Base-by-base conservation (phyloP, 306 rosid genomes). In the Cucurbita ficifolia region DNA sequence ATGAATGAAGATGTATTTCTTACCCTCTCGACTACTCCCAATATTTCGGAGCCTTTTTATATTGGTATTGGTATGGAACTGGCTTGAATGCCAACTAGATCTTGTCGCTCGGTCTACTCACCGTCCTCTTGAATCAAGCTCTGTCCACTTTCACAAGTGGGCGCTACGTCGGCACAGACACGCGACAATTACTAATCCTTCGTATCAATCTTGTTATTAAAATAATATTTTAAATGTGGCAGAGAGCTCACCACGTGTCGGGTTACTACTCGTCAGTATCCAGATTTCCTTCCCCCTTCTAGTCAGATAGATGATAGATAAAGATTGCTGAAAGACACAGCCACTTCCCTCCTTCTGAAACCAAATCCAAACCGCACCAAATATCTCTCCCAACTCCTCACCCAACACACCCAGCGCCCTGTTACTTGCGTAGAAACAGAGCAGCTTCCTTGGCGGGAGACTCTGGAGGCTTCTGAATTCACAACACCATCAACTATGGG, bases 401-500 rank as follows among this genome's bases (percentile, higher is more conserved):
- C 17, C 51, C 13, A 11, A 48, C 51, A 4, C 51, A 48, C 51
- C 33, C 33, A 29, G 33, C 3, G 2, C 33, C 33, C 33, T 29
- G 33, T 29, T 29, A n/a, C n/a, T n/a, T n/a, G n/a, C n/a, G n/a
- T n/a, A n/a, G n/a, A n/a, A n/a, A n/a, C n/a, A n/a, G n/a, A n/a
- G n/a, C 33, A 54, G 68, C 46, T 16, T 61, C 8, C 69, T n/a
- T 38, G 69, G 45, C 45, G 46, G 45, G 19, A 62, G 69, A 21
- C 43, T 29, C 2, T 5, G 14, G 12, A 36, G 10, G 46, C 7
- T 55, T 72, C 10, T 10, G 8, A 55, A 22, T 40, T 19, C 7
- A 16, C 65, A 11, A 7, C 40, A 4, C 63, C 38, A 29, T 13
- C 13, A 5, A 1, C 38, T 2, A 90, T 93, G 98, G 94, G 89